Conservation (phyloP, 2,329 filamentous ascomycete species). For the Colletotrichum sp. region DNA sequence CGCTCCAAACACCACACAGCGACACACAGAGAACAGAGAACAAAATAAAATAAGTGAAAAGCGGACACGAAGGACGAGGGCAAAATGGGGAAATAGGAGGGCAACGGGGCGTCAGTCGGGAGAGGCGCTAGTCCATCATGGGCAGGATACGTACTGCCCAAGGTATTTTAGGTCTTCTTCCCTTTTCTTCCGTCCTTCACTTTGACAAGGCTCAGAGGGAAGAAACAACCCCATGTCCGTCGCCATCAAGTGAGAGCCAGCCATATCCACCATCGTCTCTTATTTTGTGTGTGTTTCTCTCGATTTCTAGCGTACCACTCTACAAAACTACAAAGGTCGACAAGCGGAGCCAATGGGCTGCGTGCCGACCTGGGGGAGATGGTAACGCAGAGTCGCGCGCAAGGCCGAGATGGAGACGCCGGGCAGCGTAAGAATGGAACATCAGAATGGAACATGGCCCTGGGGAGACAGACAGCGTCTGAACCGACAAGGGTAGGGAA, state of each 20-base stretch:
- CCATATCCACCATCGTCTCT: neutral
- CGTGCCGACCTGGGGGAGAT: neutral
- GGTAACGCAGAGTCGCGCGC: neutral
- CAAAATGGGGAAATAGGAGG: constrained; percentile 14
- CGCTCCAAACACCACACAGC: neutral
- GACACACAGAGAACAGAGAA: neutral
- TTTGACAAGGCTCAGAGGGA: neutral
- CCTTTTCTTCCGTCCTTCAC: neutral
- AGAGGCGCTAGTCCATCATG: neutral
- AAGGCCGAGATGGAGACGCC: constrained; percentile 13
- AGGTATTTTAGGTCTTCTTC: neutral
- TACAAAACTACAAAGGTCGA: neutral
- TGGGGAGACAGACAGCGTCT: neutral
- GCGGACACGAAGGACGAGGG: constrained; percentile 3
- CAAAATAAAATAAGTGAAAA: neutral
- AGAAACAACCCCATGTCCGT: neutral
- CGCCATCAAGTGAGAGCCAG: neutral
- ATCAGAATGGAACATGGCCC: neutral
- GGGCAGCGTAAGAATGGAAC: neutral
- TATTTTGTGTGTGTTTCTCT: neutral
- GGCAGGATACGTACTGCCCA: neutral
- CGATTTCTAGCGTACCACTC: neutral
- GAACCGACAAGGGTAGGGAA: constrained; percentile 1
- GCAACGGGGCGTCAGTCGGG: neutral
- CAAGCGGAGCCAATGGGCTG: neutral